These are phyloP conservation scores for Magnolia kwangsiensis DNA, from an alignment of 164 flowering plant genomes.

Conservation along the genomic window DNA sequence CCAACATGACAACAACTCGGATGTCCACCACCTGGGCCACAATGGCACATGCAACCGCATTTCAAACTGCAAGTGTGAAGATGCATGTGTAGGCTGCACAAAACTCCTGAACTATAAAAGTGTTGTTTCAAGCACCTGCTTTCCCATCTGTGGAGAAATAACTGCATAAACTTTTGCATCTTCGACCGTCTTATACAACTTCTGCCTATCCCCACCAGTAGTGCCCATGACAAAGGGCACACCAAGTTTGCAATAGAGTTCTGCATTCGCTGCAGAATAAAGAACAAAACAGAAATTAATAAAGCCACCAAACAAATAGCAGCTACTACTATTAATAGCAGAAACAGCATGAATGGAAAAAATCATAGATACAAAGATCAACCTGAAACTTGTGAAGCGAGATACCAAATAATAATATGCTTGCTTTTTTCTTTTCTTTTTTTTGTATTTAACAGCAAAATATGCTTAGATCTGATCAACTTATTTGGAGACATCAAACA, in stretches of 20 bases:
- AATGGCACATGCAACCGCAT: too few species aligned
- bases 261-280: constrained; percentile 62
- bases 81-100: background rate
- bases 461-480: too few species aligned
- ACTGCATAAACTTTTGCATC: constrained; percentile 73
- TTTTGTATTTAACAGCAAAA: background rate
- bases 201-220: constrained; percentile 86
- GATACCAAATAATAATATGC: background rate
- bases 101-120: background rate
- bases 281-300: background rate
- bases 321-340: background rate
- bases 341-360: background rate
- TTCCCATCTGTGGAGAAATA: constrained; percentile 96
- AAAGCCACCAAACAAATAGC: background rate
- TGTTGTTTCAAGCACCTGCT: constrained; percentile 50
- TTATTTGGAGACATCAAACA: too few species aligned
- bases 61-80: background rate
- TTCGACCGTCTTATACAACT: constrained; percentile 55
- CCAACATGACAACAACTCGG: too few species aligned
- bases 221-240: constrained; percentile 98
- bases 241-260: constrained; percentile 74
- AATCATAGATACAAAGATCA: background rate
- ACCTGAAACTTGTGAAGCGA: background rate
- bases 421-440: background rate
- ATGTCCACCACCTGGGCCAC: too few species aligned